These are phyloP conservation scores for Cercophora sp. DNA, from an alignment of 495 filamentous ascomycete species.

Conservation along the genomic window DNA sequence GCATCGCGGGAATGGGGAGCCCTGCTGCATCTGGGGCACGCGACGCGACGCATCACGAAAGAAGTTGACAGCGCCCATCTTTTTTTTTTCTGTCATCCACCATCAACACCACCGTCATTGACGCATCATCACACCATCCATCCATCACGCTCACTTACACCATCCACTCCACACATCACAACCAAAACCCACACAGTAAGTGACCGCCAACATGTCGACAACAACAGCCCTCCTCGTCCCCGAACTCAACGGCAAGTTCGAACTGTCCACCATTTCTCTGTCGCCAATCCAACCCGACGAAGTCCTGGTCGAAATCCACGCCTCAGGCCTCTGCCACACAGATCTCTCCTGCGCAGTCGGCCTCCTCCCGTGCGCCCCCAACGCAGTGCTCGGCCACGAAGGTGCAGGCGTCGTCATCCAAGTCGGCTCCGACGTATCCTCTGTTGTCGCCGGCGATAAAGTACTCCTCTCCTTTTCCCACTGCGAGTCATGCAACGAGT, in stretches of 20 bases:
- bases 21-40: no score
- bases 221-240: slow-evolving; percentile 30
- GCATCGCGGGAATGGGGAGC: no score
- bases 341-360: slow-evolving; percentile 53
- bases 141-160: neutral
- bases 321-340: slow-evolving; percentile 73
- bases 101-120: no score
- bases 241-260: slow-evolving; percentile 24
- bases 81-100: no score
- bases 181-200: neutral
- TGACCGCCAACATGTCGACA: slow-evolving; percentile 11
- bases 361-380: slow-evolving; percentile 39
- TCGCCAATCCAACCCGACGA: slow-evolving; percentile 50
- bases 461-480: slow-evolving; percentile 48
- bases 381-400: slow-evolving; percentile 75
- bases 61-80: no score
- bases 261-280: slow-evolving; percentile 20
- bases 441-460: slow-evolving; percentile 56
- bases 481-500: slow-evolving; percentile 47
- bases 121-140: no score
- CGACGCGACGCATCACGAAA: no score
- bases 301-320: slow-evolving; percentile 67
- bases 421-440: slow-evolving; percentile 51
- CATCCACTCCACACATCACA: neutral
- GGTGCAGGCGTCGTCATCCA: slow-evolving; percentile 60